Conservation (phyloP, 139 green algal species). For the Diplosphaera chodatii region DNA sequence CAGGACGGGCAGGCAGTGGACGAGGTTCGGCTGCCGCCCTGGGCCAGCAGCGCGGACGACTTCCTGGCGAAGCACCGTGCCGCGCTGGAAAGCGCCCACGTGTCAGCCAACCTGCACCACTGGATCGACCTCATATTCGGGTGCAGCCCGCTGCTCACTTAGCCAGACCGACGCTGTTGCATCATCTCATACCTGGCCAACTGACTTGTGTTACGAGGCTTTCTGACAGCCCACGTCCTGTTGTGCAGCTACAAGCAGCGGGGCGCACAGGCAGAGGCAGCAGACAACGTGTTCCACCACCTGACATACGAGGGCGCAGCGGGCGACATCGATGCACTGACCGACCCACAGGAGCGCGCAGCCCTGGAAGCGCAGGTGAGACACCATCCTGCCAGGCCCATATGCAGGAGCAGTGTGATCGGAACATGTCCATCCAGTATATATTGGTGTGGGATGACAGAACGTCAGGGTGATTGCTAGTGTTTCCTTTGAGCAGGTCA, state of each 20-base stretch:
- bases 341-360: slow-evolving; percentile 7
- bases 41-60: slow-evolving; percentile 41
- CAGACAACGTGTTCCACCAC: slow-evolving; percentile 72
- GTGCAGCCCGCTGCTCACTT: neutral
- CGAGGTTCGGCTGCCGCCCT: slow-evolving; percentile 65
- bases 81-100: slow-evolving; percentile 53
- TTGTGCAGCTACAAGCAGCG: slow-evolving; percentile 71
- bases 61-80: slow-evolving; percentile 37
- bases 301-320: slow-evolving; percentile 16
- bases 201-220: too few relatives aligned
- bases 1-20: slow-evolving; percentile 23
- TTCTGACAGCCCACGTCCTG: too few relatives aligned
- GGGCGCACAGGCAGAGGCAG: slow-evolving; percentile 25
- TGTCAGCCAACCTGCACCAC: slow-evolving; percentile 76
- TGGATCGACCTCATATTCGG: slow-evolving; percentile 92
- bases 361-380: slow-evolving; percentile 58
- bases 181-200: too few relatives aligned
- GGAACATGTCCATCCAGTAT: too few relatives aligned
- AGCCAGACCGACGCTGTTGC: too few relatives aligned
- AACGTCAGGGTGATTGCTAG: too few relatives aligned
- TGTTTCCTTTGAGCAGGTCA: too few relatives aligned
- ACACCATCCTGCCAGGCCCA: neutral
- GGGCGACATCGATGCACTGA: slow-evolving; percentile 7
- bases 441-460: too few relatives aligned
- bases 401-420: too few relatives aligned